Evolutionary conservation across 208 protist genomes (phyloP).

Genomic region (Crithidia brevicula): DNA sequence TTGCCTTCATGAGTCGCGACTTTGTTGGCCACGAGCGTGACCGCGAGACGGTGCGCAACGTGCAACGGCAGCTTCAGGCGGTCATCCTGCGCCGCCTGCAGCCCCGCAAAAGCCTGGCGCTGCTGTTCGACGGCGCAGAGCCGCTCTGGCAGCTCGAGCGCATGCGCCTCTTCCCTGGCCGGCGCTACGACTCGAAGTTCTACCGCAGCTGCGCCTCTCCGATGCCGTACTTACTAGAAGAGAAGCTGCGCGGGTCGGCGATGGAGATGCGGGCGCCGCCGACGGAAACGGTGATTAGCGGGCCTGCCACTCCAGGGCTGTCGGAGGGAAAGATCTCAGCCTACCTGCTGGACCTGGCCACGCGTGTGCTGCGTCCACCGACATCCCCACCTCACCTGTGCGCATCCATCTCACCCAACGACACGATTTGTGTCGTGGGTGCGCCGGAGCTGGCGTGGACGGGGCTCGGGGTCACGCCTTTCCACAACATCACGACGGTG

Average conservation of each 20-base stretch:
- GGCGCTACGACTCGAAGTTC: slow-evolving; percentile 61
- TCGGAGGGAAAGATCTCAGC: slow-evolving; percentile 75
- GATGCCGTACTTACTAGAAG: slow-evolving; percentile 73
- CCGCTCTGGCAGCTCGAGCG: slow-evolving; percentile 78
- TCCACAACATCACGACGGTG: slow-evolving; percentile 72
- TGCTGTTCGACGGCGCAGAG: slow-evolving; percentile 71
- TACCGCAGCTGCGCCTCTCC: slow-evolving; percentile 77
- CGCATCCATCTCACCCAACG: slow-evolving; percentile 37
- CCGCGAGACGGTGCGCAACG: slow-evolving; percentile 57
- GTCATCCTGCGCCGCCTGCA: slow-evolving; percentile 59
- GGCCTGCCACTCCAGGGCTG: slow-evolving; percentile 55
- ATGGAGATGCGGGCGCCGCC: slow-evolving; percentile 50
- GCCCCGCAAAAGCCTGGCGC: slow-evolving; percentile 63
- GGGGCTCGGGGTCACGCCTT: slow-evolving; percentile 61
- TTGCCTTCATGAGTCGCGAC: slow-evolving; percentile 63
- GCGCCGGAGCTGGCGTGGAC: slow-evolving; percentile 61
- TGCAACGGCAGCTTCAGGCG: slow-evolving; percentile 57
- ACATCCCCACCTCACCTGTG: slow-evolving; percentile 17
- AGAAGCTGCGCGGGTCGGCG: slow-evolving; percentile 43
- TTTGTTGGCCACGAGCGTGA: slow-evolving; percentile 70
- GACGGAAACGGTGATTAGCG: slow-evolving; percentile 61
- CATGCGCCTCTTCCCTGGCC: slow-evolving; percentile 60
- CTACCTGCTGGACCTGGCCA: slow-evolving; percentile 79
- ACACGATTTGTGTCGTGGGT: slow-evolving; percentile 73
- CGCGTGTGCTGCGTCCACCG: slow-evolving; percentile 34